phyloP scores from a whole-genome alignment of 2,329 filamentous ascomycete species.

The Verticillium longisporum region DNA sequence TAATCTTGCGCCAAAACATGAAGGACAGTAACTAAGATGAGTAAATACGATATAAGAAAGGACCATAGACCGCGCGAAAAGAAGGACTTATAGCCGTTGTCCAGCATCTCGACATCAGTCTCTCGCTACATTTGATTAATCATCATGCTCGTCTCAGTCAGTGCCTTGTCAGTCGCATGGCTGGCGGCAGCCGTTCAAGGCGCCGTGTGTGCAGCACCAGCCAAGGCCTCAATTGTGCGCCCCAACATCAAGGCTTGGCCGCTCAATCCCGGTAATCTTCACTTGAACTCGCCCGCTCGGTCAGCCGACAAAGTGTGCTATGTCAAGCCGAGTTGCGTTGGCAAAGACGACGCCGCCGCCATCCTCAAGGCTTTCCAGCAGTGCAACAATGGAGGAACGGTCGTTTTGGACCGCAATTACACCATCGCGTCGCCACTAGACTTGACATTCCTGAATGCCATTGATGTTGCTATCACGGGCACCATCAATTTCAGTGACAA shows the following conservation, averaged over 20 bases:
- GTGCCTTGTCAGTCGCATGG: neutral
- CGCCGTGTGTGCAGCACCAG: neutral
- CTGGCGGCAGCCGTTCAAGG: neutral
- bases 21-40: too few relatives aligned
- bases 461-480: conserved; percentile 53
- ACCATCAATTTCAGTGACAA: conserved; percentile 58
- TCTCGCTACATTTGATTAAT: neutral
- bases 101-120: too few relatives aligned
- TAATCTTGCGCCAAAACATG: too few relatives aligned
- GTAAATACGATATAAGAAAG: too few relatives aligned
- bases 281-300: neutral
- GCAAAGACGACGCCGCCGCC: conserved; percentile 25
- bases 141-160: neutral
- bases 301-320: conserved; percentile 1
- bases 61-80: too few relatives aligned
- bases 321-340: conserved; percentile 8
- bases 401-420: conserved; percentile 53
- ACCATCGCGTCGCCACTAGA: conserved; percentile 58
- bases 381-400: conserved; percentile 57
- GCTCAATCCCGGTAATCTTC: neutral
- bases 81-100: too few relatives aligned
- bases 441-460: conserved; percentile 54
- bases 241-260: neutral
- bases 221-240: neutral
- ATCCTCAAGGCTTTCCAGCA: conserved; percentile 48